Evolutionary conservation across 2,329 filamentous ascomycete genomes (phyloP).

Genomic region (Hymenoscyphus fructigenus): DNA sequence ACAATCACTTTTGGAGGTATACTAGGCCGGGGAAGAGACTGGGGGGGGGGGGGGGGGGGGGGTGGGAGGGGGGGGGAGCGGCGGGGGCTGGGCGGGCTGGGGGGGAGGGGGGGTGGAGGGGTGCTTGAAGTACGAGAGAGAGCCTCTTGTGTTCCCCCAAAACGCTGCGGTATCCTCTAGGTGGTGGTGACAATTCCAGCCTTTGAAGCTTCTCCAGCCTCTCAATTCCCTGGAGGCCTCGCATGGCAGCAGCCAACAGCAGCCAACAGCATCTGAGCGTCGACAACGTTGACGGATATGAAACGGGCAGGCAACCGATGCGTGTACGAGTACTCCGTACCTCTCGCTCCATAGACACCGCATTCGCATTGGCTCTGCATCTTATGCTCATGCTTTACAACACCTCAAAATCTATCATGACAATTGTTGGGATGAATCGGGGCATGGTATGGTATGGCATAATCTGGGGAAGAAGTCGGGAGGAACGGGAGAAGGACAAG

Average conservation of each 20-base stretch:
- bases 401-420: not conserved
- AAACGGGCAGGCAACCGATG: not conserved
- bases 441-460: not conserved
- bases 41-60: too few species aligned
- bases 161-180: not conserved
- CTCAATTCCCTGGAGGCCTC: not conserved
- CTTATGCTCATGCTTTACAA: not conserved
- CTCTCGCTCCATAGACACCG: too few species aligned
- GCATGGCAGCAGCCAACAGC: not conserved
- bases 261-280: not conserved
- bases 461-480: not conserved
- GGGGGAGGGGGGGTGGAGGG: not conserved
- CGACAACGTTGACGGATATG: not conserved
- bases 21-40: too few species aligned
- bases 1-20: too few species aligned
- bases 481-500: not conserved
- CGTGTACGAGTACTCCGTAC: too few species aligned
- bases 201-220: not conserved
- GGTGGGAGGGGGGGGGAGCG: too few species aligned
- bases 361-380: not conserved
- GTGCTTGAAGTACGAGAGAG: not conserved
- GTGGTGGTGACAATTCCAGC: not conserved
- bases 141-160: constrained; percentile 1
- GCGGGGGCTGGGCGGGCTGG: too few species aligned
- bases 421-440: not conserved